Evolutionary conservation across 2,329 filamentous ascomycete species (phyloP).

Genomic region (Camptophora hylomeconis): DNA sequence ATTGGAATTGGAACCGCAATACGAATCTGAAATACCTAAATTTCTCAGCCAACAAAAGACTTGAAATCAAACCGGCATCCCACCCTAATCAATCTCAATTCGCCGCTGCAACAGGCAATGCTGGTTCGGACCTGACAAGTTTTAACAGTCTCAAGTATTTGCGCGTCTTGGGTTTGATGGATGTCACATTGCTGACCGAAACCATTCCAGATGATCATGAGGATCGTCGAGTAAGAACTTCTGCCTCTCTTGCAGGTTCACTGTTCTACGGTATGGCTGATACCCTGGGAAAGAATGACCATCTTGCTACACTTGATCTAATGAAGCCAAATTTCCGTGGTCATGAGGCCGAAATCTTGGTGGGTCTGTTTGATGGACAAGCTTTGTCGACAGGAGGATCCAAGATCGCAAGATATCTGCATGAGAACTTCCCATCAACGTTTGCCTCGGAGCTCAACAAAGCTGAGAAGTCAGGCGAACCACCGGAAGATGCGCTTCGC

Average conservation of each 20-base stretch:
- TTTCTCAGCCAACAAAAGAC: constrained; percentile 85
- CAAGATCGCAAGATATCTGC: constrained; percentile 89
- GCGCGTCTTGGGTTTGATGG: constrained; percentile 85
- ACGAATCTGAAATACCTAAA: constrained; percentile 90
- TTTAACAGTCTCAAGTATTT: constrained; percentile 77
- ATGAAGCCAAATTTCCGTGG: constrained; percentile 86
- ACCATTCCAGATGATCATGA: constrained; percentile 92
- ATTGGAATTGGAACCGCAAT: constrained; percentile 99
- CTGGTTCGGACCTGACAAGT: constrained; percentile 61
- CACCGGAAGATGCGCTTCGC: constrained; percentile 67
- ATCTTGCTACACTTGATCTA: constrained; percentile 89
- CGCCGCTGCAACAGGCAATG: constrained; percentile 36
- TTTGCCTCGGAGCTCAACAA: constrained; percentile 71
- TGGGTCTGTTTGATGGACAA: constrained; percentile 95
- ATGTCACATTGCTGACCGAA: constrained; percentile 87
- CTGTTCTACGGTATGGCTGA: constrained; percentile 97
- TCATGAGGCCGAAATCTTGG: constrained; percentile 74
- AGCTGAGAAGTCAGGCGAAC: constrained; percentile 59
- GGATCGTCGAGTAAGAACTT: constrained; percentile 89
- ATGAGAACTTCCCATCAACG: constrained; percentile 84
- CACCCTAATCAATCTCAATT: constrained; percentile 38
- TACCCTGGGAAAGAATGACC: constrained; percentile 81
- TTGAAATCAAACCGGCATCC: constrained; percentile 62
- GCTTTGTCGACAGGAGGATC: constrained; percentile 79
- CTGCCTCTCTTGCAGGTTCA: constrained; percentile 80